Evolutionary conservation across 2,329 filamentous ascomycete species (phyloP).

Genomic region (Ceratocystis papillata): DNA sequence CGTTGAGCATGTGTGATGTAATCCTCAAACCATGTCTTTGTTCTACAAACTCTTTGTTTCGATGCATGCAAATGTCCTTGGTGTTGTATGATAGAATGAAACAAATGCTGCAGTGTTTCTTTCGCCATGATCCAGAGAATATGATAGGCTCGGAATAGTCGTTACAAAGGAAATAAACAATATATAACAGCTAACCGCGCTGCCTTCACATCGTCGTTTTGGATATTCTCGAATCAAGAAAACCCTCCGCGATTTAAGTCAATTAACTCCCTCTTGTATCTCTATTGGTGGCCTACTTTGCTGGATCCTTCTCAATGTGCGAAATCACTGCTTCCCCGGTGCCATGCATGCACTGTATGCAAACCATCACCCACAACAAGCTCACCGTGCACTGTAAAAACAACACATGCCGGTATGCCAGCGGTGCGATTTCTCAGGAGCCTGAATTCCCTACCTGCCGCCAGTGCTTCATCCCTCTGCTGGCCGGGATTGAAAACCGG

Average conservation of each 20-base stretch:
- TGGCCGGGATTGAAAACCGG: background rate
- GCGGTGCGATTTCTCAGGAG: background rate
- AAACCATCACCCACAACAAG: background rate
- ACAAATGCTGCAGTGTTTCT: background rate
- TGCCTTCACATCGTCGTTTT: too few species aligned
- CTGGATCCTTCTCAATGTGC: background rate
- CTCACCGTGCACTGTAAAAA: background rate
- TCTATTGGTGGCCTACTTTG: too few species aligned
- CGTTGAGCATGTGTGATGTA: background rate
- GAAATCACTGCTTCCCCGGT: background rate
- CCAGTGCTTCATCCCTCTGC: background rate
- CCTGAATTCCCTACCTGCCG: background rate
- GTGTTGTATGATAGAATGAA: background rate
- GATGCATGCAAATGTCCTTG: background rate
- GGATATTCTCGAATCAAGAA: too few species aligned
- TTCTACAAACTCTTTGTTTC: constrained; percentile 6
- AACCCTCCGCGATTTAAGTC: too few species aligned
- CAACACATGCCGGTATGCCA: background rate
- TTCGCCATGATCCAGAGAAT: background rate
- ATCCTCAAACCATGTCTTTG: constrained; percentile 2
- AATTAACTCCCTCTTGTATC: too few species aligned
- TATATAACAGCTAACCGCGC: background rate
- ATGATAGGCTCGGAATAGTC: background rate
- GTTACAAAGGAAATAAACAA: background rate
- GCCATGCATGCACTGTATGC: background rate